Percentiles rank a stretch among this genome's conserved stretches.
Conservation (phyloP, 2,329 filamentous ascomycete genomes). For the Oidium heveae region DNA sequence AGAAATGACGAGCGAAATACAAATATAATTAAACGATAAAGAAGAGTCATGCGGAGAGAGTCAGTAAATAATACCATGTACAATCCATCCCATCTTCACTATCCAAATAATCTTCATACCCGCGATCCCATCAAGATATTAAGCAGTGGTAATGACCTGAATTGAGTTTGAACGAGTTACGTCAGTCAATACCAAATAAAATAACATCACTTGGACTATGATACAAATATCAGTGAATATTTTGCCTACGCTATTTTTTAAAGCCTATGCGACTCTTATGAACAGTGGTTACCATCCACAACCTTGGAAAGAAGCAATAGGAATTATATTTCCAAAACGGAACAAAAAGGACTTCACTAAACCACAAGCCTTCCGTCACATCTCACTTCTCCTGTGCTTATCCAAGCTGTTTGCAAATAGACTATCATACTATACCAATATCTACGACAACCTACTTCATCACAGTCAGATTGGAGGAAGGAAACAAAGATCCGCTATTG, state of each 20-base stretch:
- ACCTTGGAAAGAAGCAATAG: constrained; percentile 1
- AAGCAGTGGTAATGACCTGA: background rate
- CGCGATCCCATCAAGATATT: background rate
- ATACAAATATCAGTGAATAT: background rate
- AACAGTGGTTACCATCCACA: no score
- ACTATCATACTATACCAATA: background rate
- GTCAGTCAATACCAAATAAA: background rate
- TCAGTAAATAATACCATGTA: no score
- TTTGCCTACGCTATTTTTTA: no score
- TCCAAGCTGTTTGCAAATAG: background rate
- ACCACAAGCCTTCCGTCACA: background rate
- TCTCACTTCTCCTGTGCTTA: background rate
- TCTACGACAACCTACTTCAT: background rate
- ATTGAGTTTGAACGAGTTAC: background rate
- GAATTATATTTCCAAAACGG: background rate
- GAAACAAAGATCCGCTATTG: background rate
- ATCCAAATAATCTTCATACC: background rate
- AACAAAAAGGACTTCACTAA: background rate
- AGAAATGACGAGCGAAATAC: no score
- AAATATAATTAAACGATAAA: no score
- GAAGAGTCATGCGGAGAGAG: no score
- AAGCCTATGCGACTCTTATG: no score
- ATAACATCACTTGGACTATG: background rate
- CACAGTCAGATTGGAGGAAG: background rate
- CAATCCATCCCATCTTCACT: background rate